A percentile compares a stretch with the other conserved stretches of the same genome.
phyloP scores from a whole-genome alignment of 768 basidiomycete species.

The Rossbeevera mucosa region DNA sequence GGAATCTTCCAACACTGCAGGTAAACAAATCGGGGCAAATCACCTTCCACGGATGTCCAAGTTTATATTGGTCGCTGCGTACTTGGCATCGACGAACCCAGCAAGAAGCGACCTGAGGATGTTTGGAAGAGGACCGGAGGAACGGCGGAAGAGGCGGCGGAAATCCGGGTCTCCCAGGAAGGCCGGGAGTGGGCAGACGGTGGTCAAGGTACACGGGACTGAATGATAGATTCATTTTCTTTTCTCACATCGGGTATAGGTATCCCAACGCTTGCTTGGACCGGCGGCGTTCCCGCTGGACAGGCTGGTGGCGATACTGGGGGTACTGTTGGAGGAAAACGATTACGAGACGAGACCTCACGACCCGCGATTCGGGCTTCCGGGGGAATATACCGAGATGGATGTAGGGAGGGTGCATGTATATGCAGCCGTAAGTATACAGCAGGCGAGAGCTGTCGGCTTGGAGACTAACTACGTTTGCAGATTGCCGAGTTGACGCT shows the following conservation, averaged over 20 bases:
- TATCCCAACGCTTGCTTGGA: conserved; percentile 75
- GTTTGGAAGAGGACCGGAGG: conserved; percentile 72
- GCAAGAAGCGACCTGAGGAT: conserved; percentile 73
- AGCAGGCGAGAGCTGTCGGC: neutral
- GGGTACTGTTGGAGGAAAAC: conserved; percentile 71
- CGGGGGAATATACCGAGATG: conserved; percentile 73
- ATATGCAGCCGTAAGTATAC: conserved; percentile 56
- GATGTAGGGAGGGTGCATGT: conserved; percentile 61
- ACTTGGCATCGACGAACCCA: conserved; percentile 83
- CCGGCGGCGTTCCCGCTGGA: conserved; percentile 78
- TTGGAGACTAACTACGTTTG: neutral
- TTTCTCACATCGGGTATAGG: conserved; percentile 32
- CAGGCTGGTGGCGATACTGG: conserved; percentile 74
- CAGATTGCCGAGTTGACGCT: conserved; percentile 66
- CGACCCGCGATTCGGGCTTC: conserved; percentile 45
- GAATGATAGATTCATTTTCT: neutral
- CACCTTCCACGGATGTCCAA: conserved; percentile 64
- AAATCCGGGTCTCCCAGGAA: conserved; percentile 36
- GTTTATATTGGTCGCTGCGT: conserved; percentile 72
- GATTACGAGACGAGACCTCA: conserved; percentile 43
- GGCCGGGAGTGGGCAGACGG: conserved; percentile 32
- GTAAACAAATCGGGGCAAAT: conserved; percentile 21
- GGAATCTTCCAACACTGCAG: neutral
- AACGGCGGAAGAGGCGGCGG: conserved; percentile 53
- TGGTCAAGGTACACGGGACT: conserved; percentile 39